Conservation (phyloP, 2,329 filamentous ascomycete species). For the Xylariaceae sp. region DNA sequence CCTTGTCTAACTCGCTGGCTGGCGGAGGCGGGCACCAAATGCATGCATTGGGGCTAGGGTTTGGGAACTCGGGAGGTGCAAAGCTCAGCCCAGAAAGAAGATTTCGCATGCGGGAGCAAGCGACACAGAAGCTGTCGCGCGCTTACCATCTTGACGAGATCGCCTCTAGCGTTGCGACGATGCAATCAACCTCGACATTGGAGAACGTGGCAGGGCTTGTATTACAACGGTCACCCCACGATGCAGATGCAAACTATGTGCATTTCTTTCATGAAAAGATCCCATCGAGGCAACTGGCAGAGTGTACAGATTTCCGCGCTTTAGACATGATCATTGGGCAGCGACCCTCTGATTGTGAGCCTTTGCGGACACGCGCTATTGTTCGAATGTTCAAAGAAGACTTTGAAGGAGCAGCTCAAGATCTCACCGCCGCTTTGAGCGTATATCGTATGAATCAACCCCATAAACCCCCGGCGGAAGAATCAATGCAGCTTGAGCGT, state of each 20-base stretch:
- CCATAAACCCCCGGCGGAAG: constrained; percentile 51
- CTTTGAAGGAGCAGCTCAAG: constrained; percentile 69
- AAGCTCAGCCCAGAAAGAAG: constrained; percentile 78
- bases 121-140: constrained; percentile 75
- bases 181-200: constrained; percentile 79
- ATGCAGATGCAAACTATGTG: constrained; percentile 82
- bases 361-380: constrained; percentile 74
- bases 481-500: constrained; percentile 56
- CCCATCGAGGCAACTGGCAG: constrained; percentile 73
- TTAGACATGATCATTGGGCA: constrained; percentile 72
- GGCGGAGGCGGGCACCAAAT: constrained; percentile 50
- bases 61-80: constrained; percentile 63
- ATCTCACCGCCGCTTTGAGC: constrained; percentile 71
- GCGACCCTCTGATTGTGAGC: constrained; percentile 67
- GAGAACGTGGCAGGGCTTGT: constrained; percentile 79
- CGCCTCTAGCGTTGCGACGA: constrained; percentile 79
- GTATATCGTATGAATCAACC: constrained; percentile 59
- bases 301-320: constrained; percentile 70
- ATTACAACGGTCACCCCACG: constrained; percentile 69
- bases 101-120: constrained; percentile 80
- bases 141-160: constrained; percentile 86
- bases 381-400: constrained; percentile 79
- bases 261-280: constrained; percentile 94
- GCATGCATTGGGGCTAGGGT: constrained; percentile 56
- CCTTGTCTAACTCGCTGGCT: constrained; percentile 58